Conservation (phyloP, 2,329 filamentous ascomycete species). For the Fusarium robinianum region DNA sequence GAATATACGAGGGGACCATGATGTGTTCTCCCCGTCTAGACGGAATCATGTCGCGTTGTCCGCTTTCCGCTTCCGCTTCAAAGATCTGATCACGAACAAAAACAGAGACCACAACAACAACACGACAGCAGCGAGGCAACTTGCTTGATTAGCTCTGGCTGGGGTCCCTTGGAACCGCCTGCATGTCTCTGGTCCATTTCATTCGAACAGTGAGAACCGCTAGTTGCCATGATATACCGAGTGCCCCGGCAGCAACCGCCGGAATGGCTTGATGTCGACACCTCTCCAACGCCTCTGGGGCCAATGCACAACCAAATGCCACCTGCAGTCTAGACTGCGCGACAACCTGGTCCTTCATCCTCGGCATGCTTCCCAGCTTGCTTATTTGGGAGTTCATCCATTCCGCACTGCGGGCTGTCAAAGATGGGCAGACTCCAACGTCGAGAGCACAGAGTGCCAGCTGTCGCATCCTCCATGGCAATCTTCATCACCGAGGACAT, state of each 20-base stretch:
- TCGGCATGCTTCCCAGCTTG: constrained; percentile 13
- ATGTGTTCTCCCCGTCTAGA: no score
- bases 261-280: constrained; percentile 12
- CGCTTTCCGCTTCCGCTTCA: no score
- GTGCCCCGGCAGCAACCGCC: constrained; percentile 14
- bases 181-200: constrained; percentile 1
- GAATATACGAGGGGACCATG: no score
- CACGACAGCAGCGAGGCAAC: constrained; percentile 12
- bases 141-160: no score
- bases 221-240: constrained; percentile 33
- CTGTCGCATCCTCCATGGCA: background rate
- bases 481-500: background rate
- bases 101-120: no score
- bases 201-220: constrained; percentile 23
- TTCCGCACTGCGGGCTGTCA: no score
- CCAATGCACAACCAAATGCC: constrained; percentile 21
- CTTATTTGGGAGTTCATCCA: no score
- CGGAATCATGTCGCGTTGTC: no score
- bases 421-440: no score
- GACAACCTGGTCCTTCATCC: constrained; percentile 9
- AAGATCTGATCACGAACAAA: no score
- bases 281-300: constrained; percentile 1
- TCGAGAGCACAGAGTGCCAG: constrained; percentile 9
- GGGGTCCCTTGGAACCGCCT: no score
- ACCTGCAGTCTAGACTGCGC: constrained; percentile 14